These are phyloP conservation scores for Tuber borchii DNA, from an alignment of 495 filamentous ascomycete species.

Conservation along the genomic window DNA sequence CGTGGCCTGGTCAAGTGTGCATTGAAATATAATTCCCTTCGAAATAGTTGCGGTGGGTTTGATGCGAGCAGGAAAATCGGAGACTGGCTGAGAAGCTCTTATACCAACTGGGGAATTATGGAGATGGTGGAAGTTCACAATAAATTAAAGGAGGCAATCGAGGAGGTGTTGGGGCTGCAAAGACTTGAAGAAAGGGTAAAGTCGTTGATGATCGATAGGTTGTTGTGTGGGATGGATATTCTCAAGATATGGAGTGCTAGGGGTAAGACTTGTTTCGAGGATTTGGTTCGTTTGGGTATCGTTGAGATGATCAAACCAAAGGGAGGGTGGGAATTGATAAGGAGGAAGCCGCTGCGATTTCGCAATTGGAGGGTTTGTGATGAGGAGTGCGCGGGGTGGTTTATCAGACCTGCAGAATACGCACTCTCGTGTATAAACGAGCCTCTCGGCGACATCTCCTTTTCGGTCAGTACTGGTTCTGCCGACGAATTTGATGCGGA, in stretches of 20 bases:
- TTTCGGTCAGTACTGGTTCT: neutral
- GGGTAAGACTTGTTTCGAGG: neutral
- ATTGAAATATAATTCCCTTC: slow-evolving; percentile 10
- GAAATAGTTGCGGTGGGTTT: neutral
- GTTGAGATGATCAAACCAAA: neutral
- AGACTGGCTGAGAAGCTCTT: slow-evolving; percentile 19
- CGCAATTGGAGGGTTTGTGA: neutral
- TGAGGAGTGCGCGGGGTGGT: neutral
- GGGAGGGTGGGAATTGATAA: neutral
- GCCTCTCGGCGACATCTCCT: neutral
- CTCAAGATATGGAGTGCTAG: neutral
- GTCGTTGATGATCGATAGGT: slow-evolving; percentile 10
- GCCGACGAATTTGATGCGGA: neutral
- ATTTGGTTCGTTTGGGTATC: slow-evolving; percentile 2
- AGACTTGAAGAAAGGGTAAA: neutral
- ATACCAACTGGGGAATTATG: slow-evolving; percentile 25
- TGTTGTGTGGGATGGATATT: slow-evolving; percentile 22
- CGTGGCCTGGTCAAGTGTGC: slow-evolving; percentile 28
- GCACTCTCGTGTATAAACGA: neutral
- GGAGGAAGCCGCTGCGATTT: neutral
- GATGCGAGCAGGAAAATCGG: slow-evolving; percentile 15
- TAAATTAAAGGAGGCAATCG: slow-evolving; percentile 8
- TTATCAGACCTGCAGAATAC: neutral
- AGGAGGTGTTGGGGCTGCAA: slow-evolving; percentile 12
- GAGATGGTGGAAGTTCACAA: slow-evolving; percentile 31